phyloP scores from a whole-genome alignment of 2,329 filamentous ascomycete genomes.

The Pseudogymnoascus sp. region DNA sequence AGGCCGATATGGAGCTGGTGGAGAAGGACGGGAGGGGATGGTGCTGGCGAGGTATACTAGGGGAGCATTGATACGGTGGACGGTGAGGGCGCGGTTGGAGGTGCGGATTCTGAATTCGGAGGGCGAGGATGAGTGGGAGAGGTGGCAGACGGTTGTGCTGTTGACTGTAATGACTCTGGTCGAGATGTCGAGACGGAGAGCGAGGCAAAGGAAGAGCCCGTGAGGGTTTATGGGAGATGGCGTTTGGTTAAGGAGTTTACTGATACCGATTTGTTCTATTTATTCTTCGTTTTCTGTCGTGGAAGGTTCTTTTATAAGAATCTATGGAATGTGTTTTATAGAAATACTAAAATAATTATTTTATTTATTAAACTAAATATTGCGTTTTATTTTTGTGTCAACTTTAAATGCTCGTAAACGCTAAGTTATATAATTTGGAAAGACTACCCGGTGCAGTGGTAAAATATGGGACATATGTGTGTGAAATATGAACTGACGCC shows the following conservation, averaged over 20 bases:
- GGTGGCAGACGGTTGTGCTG: neutral
- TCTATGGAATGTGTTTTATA: too few relatives aligned
- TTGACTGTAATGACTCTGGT: neutral
- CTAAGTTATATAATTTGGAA: too few relatives aligned
- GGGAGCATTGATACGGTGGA: neutral
- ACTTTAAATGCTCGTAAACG: neutral
- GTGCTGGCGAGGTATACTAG: neutral
- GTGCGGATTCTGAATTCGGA: neutral
- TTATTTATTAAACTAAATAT: neutral
- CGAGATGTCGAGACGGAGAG: neutral
- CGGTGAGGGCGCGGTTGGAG: neutral
- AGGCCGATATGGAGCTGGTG: conserved; percentile 16
- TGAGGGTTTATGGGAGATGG: neutral
- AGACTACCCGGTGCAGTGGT: neutral
- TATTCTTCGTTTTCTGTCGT: conserved; percentile 18
- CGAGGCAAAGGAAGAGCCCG: neutral
- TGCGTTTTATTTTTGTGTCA: neutral
- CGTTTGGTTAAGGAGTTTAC: neutral
- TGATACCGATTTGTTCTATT: neutral
- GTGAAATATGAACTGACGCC: neutral
- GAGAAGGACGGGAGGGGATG: conserved; percentile 12
- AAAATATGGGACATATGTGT: neutral
- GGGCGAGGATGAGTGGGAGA: neutral
- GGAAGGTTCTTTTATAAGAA: too few relatives aligned
- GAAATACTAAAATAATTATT: neutral